These are phyloP conservation scores for Fusarium nelsonii DNA, from an alignment of 2,329 filamentous ascomycete genomes.

Conservation along the genomic window DNA sequence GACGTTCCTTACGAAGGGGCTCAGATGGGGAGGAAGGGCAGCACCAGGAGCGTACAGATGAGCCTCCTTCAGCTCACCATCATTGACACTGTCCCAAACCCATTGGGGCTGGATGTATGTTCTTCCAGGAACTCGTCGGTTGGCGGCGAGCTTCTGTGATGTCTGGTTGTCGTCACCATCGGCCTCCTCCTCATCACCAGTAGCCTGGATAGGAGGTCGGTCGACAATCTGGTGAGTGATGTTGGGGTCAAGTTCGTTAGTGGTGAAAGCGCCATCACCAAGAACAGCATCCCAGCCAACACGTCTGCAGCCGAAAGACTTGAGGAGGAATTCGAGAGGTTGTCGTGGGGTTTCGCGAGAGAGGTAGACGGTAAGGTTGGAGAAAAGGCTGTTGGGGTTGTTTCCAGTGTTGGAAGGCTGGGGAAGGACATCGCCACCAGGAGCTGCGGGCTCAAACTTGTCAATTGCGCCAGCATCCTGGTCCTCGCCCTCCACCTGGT, in stretches of 20 bases:
- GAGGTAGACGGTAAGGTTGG: conserved; percentile 89
- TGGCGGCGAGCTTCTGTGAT: conserved; percentile 67
- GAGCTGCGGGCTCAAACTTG: conserved; percentile 87
- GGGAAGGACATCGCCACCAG: conserved; percentile 85
- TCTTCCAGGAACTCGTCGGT: conserved; percentile 87
- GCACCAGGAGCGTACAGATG: conserved; percentile 92
- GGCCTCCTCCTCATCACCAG: conserved; percentile 58
- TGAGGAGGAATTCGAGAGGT: conserved; percentile 91
- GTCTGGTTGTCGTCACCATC: conserved; percentile 72
- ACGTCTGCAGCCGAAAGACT: conserved; percentile 94
- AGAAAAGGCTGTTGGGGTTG: conserved; percentile 82
- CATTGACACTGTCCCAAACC: conserved; percentile 98
- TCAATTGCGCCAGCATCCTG: conserved; percentile 77
- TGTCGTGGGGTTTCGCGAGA: conserved; percentile 93
- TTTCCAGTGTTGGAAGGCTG: conserved; percentile 78
- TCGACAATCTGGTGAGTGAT: conserved; percentile 99
- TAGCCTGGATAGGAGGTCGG: conserved; percentile 78
- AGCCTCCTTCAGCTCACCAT: conserved; percentile 86
- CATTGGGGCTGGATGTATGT: conserved; percentile 97
- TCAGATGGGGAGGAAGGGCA: conserved; percentile 91
- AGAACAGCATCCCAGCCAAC: conserved; percentile 94
- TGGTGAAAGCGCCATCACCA: conserved; percentile 92
- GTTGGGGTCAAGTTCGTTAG: conserved; percentile 84
- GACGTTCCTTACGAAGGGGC: conserved; percentile 91
- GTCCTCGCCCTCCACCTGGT: conserved; percentile 61